Evolutionary conservation across 2,329 filamentous ascomycete species (phyloP).

Genomic region (Biscogniauxia marginata): DNA sequence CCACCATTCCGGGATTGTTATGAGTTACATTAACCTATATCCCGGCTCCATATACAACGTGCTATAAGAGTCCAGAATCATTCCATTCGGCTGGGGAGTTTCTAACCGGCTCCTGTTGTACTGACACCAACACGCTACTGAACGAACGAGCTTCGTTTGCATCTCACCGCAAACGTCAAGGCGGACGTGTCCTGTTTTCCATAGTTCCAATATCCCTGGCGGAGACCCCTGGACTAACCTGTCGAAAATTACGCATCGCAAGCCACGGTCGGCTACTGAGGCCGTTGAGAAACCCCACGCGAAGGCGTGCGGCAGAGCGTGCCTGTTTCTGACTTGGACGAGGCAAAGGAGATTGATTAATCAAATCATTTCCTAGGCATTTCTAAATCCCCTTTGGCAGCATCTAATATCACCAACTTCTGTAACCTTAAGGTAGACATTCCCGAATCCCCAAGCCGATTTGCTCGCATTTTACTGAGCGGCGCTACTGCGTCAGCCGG

Average conservation of each 20-base stretch:
- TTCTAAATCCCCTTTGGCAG: neutral
- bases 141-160: slow-evolving; percentile 13
- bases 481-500: slow-evolving; percentile 16
- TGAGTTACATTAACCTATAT: neutral
- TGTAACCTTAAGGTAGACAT: neutral
- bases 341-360: neutral
- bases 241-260: neutral
- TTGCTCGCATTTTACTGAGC: slow-evolving; percentile 6
- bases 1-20: too few species aligned
- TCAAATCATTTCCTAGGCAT: neutral
- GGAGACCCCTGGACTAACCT: slow-evolving; percentile 8
- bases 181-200: slow-evolving; percentile 13
- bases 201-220: slow-evolving; percentile 15
- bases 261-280: neutral
- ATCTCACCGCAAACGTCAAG: slow-evolving; percentile 18
- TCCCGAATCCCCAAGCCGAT: neutral
- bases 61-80: neutral
- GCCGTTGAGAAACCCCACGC: neutral
- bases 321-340: neutral
- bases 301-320: neutral
- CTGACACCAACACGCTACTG: neutral
- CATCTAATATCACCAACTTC: neutral
- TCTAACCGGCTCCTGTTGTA: neutral
- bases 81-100: neutral
- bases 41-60: neutral